Base-by-base conservation (phyloP, 768 basidiomycete genomes). In the Podaxis sp. region DNA sequence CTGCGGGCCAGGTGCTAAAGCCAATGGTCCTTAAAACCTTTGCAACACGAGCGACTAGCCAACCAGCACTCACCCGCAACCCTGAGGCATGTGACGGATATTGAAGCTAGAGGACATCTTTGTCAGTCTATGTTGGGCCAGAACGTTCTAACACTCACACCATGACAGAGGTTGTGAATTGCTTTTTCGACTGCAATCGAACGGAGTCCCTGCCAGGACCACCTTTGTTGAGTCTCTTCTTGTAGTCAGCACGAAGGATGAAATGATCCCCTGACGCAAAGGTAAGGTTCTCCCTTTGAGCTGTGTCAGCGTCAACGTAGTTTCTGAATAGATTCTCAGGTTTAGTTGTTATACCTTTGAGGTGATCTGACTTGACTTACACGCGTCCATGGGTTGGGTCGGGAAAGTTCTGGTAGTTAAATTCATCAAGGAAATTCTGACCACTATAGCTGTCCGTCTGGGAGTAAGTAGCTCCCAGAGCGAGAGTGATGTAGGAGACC, bases 381-480 rank as follows among this genome's bases (percentile, higher is more conserved):
- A 90, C 88, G 55, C 86, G 77, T 28, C 87, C 87, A 63, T 86
- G 76, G 5, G 87, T 88, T 3, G 87, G 87, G 66, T 89, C 88
- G 1, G 80, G 14, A 42, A 82, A 79, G 18, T 75, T 74, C 65
- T 84, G 66, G 65, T 77, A 78, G 3, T 67, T 62, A 65, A 89
- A 89, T 9, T 75, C 69, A n/a, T 73, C 70, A 59, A 83, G 75
- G 65, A 89, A 87, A 18, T 72, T 76, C 62, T 65, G 62, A 16
- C 83, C 80, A 9, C 72, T 65, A 67, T 78, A 73, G 59, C 76
- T 83, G 57, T 80, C 82, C 25, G 76, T 71, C 61, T 74, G 70
- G 6, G 64, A 59, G 68, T 89, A 88, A 0, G 74, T 76, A 7
- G 76, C 81, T 32, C 76, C 79, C 9, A 74, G 66, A n/a, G 65